Evolutionary conservation across 192 early-diverging fungal species (phyloP), one percentile per base, ranked within the genome.

Genomic region (Radiomyces spectabilis): DNA sequence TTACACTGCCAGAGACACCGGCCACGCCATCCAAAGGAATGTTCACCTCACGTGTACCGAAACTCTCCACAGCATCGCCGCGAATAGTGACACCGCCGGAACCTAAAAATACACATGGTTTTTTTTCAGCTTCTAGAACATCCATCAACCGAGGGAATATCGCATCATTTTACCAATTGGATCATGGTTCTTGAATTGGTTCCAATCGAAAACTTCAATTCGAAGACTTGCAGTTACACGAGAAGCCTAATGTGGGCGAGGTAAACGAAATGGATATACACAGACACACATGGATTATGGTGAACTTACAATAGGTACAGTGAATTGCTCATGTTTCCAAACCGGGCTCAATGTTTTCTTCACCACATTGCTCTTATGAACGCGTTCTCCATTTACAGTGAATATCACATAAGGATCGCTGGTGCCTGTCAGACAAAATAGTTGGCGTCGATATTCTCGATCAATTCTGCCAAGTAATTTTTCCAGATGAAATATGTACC

Each of bases 351-450:
- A 64, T 37, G 69, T 78, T 74, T 86, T 85, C 54, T 85, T 83
- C 26, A 79, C 26, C 8, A 60, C 68, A 57, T 75, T 67, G 40
- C 76, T 80, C 51, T 78, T 77, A 63, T 71, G 66, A 53, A 86
- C 75, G 49, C 75, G 72, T 46, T 84, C 63, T 30, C 76, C 78
- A 48, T 85, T 81, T 1, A 83, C 35, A 34, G 63, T 57, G 33
- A 86, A 80, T 30, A 76, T 66, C 8, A 83, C 78, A 52, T 75
- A 87, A 31, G 85, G 84, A 48, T 87, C 84, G 22, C 73, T 80
- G 0, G 73, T 82, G 19, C 85, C 85, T 44, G 12, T 44, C 27
- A 3, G 21, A n/a, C 22, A 10, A 5, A 16, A 10, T 42, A 42
- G 5, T 19, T 42, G 4, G 5, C 5, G 22, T 16, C 21, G 4